Percentiles rank a stretch among this genome's conserved stretches.
Evolutionary conservation across 352 stramenopile species (phyloP).

Genomic region (Globisporangium nunn): DNA sequence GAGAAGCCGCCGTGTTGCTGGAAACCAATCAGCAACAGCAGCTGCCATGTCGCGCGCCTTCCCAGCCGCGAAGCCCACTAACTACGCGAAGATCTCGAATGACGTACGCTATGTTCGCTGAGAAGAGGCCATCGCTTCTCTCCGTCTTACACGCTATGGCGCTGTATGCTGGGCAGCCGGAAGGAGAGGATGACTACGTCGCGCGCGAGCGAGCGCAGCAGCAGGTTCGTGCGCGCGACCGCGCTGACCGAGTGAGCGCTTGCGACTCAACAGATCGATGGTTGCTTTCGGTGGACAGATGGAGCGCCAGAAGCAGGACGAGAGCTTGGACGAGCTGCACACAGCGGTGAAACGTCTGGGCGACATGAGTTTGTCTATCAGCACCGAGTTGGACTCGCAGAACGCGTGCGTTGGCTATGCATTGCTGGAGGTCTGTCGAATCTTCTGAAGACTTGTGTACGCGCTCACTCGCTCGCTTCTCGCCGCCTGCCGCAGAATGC

Average conservation of each 20-base stretch:
- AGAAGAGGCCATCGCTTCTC: background rate
- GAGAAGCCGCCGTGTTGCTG: too few relatives aligned
- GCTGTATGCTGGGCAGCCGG: slow-evolving; percentile 18
- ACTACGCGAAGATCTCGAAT: slow-evolving; percentile 68
- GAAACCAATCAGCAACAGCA: background rate
- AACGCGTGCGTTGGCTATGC: slow-evolving; percentile 41
- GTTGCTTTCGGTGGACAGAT: slow-evolving; percentile 11
- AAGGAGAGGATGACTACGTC: slow-evolving; percentile 59
- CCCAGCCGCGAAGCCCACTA: slow-evolving; percentile 44
- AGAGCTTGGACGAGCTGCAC: slow-evolving; percentile 74
- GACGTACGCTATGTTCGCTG: slow-evolving; percentile 25
- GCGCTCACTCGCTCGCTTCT: background rate
- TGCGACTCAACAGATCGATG: too few relatives aligned
- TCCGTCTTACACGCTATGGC: background rate
- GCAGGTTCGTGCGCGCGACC: slow-evolving; percentile 18
- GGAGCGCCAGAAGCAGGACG: slow-evolving; percentile 79
- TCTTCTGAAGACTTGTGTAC: background rate
- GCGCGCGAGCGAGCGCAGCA: slow-evolving; percentile 39
- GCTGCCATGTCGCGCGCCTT: slow-evolving; percentile 48
- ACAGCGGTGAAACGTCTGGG: slow-evolving; percentile 72
- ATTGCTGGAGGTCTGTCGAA: background rate
- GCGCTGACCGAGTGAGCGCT: too few relatives aligned
- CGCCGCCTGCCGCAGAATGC: slow-evolving; percentile 38
- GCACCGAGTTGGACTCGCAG: slow-evolving; percentile 73
- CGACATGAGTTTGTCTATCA: slow-evolving; percentile 82